Percentiles rank a stretch among this genome's conserved stretches.
Evolutionary conservation across 2,329 filamentous ascomycete species (phyloP).

Genomic region (Colletotrichum falcatum): DNA sequence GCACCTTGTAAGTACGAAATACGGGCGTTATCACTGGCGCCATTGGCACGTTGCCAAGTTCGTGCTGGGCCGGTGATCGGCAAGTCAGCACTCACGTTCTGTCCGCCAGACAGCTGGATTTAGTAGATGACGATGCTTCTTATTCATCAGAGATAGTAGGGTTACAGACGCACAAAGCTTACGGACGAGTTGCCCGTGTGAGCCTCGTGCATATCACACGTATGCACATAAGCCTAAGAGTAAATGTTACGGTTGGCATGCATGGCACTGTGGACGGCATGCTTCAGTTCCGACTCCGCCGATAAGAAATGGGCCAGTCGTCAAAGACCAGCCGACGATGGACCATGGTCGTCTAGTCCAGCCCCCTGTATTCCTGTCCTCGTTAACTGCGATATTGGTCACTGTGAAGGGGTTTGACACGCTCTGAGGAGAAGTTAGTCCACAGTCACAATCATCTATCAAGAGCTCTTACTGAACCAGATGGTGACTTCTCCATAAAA

Average conservation of each 20-base stretch:
- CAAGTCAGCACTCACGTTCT: not conserved
- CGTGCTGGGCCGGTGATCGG: conserved; percentile 6
- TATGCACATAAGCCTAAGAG: conserved; percentile 12
- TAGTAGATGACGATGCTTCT: not conserved
- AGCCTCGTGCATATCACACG: conserved; percentile 18
- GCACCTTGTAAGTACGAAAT: not conserved
- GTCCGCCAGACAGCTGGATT: not conserved
- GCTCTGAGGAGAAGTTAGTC: too few relatives aligned
- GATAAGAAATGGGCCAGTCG: not conserved
- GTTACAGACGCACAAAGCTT: conserved; percentile 1
- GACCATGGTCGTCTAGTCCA: too few relatives aligned
- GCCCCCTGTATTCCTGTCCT: too few relatives aligned
- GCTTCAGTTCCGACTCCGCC: not conserved
- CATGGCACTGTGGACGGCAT: not conserved
- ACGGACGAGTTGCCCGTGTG: conserved; percentile 1
- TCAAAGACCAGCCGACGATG: not conserved
- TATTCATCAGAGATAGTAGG: conserved; percentile 8
- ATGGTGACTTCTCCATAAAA: too few relatives aligned
- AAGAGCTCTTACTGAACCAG: too few relatives aligned
- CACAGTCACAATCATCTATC: too few relatives aligned
- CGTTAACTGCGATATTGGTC: too few relatives aligned
- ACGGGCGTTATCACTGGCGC: conserved; percentile 13
- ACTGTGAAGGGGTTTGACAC: too few relatives aligned
- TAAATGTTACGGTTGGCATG: conserved; percentile 40
- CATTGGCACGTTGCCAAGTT: conserved; percentile 1